Evolutionary conservation across 2,329 filamentous ascomycete species (phyloP).

Genomic region (Plectosphaerella sp.): DNA sequence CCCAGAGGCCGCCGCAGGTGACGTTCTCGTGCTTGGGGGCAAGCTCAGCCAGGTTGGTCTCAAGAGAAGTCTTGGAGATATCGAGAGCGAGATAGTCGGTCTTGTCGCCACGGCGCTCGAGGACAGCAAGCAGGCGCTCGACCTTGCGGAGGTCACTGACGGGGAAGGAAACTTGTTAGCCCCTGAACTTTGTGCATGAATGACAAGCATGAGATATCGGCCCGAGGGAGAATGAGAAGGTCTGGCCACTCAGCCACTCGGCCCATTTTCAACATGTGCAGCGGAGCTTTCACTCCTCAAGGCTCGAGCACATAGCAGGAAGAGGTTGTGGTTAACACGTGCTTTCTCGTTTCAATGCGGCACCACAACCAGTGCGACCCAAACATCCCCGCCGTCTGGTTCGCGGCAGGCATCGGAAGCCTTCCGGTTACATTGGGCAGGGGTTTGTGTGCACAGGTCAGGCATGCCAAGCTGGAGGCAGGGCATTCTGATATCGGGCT

Average conservation of each 20-base stretch:
- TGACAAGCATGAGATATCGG: background rate
- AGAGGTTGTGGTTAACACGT: too few relatives aligned
- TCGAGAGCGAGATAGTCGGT: constrained; percentile 34
- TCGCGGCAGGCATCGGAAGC: too few relatives aligned
- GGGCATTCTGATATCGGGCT: background rate
- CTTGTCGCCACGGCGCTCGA: constrained; percentile 22
- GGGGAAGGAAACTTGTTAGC: background rate
- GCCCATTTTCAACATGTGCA: too few relatives aligned
- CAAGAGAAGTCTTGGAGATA: constrained; percentile 30
- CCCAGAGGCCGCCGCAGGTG: constrained; percentile 32
- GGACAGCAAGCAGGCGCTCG: constrained; percentile 27
- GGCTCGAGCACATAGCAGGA: too few relatives aligned
- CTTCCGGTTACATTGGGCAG: background rate
- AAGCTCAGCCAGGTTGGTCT: constrained; percentile 27
- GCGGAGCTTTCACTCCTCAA: too few relatives aligned
- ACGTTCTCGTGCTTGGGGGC: constrained; percentile 24
- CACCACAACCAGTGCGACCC: too few relatives aligned
- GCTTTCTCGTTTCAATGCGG: too few relatives aligned
- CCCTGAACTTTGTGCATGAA: too few relatives aligned
- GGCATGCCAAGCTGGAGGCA: background rate
- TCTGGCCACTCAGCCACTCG: too few relatives aligned
- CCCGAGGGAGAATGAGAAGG: too few relatives aligned
- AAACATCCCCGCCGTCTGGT: too few relatives aligned
- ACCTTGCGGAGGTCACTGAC: constrained; percentile 35
- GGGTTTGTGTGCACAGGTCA: background rate